These are phyloP conservation scores for Maudiozyma pseudohumilis DNA, from an alignment of 805 yeast species.

Conservation along the genomic window DNA sequence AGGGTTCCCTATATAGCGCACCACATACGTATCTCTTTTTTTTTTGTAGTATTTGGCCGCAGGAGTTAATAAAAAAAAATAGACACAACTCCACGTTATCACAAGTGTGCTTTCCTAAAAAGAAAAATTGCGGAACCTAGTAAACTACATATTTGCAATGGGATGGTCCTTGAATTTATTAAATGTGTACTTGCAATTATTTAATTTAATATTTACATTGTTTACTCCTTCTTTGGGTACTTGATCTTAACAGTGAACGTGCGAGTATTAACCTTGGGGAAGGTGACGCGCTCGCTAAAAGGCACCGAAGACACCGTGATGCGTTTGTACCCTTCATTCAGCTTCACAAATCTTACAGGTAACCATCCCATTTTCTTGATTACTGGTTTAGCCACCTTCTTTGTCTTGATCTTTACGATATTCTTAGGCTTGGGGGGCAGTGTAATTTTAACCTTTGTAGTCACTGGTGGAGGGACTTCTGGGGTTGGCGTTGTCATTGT, in stretches of 20 bases:
- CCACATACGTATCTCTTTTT: no score
- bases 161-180: no score
- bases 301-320: slow-evolving; percentile 37
- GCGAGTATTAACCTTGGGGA: slow-evolving; percentile 23
- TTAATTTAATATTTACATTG: background rate
- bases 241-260: slow-evolving; percentile 23
- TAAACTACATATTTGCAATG: no score
- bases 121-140: no score
- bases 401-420: slow-evolving; percentile 3
- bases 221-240: slow-evolving; percentile 1
- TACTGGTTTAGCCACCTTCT: slow-evolving; percentile 11
- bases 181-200: background rate
- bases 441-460: slow-evolving; percentile 13
- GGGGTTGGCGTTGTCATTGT: slow-evolving; percentile 13
- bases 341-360: slow-evolving; percentile 36
- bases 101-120: no score
- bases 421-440: slow-evolving; percentile 4
- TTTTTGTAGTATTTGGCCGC: no score
- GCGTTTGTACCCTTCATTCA: slow-evolving; percentile 28
- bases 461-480: background rate
- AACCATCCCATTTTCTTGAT: slow-evolving; percentile 22
- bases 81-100: no score
- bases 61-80: no score
- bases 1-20: no score
- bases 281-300: slow-evolving; percentile 23